These are phyloP conservation scores for Baffinella frigidus DNA, from an alignment of 208 protist species.

Conservation along the genomic window DNA sequence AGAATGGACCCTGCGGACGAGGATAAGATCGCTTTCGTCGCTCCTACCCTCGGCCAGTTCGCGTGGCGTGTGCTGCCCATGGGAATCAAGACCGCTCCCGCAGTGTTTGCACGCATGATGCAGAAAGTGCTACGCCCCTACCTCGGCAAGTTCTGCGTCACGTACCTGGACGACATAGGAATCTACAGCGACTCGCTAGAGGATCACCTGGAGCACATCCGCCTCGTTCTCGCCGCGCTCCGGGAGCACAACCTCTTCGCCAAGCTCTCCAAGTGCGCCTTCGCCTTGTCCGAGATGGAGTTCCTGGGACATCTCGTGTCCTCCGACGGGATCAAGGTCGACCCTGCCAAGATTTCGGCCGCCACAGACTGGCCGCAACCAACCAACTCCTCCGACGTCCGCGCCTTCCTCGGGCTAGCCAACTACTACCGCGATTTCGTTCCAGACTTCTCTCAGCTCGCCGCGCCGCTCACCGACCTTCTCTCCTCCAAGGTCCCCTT, in stretches of 20 bases:
- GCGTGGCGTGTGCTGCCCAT: neutral
- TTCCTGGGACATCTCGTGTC: neutral
- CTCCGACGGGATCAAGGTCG: neutral
- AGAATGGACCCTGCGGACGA: neutral
- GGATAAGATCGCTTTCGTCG: neutral
- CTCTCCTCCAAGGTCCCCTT: neutral
- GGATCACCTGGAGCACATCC: neutral
- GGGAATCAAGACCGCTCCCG: neutral
- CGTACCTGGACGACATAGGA: neutral
- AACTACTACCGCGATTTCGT: slow-evolving; percentile 4
- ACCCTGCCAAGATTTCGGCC: neutral
- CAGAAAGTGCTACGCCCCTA: neutral
- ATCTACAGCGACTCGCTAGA: neutral
- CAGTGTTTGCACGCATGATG: neutral
- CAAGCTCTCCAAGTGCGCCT: neutral
- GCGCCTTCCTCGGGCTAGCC: neutral
- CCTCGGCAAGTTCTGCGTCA: neutral
- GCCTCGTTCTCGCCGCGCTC: neutral
- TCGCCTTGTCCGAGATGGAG: neutral
- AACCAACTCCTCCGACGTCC: neutral
- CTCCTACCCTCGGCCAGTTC: too few relatives aligned
- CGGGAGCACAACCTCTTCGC: neutral
- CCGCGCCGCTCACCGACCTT: neutral
- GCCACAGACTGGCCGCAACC: neutral
- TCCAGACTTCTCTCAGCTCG: neutral